These are phyloP conservation scores for Hydnomerulius pinastri DNA, from an alignment of 768 basidiomycete genomes.

Conservation along the genomic window DNA sequence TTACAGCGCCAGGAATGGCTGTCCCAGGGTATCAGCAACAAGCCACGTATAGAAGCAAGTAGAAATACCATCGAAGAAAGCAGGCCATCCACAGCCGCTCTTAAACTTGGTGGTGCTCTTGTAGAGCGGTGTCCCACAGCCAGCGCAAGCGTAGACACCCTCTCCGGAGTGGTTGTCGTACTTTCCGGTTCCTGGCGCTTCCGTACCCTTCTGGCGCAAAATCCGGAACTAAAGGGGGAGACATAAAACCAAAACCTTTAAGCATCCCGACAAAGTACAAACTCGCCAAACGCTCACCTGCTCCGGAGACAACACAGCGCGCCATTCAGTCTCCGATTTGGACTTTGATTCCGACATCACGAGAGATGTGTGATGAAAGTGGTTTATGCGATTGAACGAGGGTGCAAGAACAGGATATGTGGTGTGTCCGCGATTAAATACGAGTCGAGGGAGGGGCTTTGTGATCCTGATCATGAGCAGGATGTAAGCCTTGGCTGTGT, in stretches of 20 bases:
- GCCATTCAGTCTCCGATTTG: constrained; percentile 82
- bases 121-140: constrained; percentile 82
- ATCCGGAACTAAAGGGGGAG: constrained; percentile 82
- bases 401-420: neutral
- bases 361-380: constrained; percentile 2
- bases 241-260: neutral
- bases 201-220: constrained; percentile 86
- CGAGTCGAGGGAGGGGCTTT: neutral
- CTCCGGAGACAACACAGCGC: constrained; percentile 73
- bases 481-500: too few relatives aligned
- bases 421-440: neutral
- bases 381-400: neutral
- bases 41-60: neutral
- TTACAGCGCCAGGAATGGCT: constrained; percentile 91
- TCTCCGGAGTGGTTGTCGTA: constrained; percentile 68
- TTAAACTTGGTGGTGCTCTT: constrained; percentile 89
- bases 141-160: constrained; percentile 80
- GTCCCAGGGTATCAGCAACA: constrained; percentile 4
- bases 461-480: neutral
- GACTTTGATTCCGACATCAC: constrained; percentile 23
- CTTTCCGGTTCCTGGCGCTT: constrained; percentile 72
- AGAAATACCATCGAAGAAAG: constrained; percentile 83
- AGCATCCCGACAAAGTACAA: constrained; percentile 1
- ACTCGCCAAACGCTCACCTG: constrained; percentile 48
- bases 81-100: constrained; percentile 97